These are phyloP conservation scores for Ophiostoma sp. DNA, from an alignment of 2,329 filamentous ascomycete species.

Conservation along the genomic window DNA sequence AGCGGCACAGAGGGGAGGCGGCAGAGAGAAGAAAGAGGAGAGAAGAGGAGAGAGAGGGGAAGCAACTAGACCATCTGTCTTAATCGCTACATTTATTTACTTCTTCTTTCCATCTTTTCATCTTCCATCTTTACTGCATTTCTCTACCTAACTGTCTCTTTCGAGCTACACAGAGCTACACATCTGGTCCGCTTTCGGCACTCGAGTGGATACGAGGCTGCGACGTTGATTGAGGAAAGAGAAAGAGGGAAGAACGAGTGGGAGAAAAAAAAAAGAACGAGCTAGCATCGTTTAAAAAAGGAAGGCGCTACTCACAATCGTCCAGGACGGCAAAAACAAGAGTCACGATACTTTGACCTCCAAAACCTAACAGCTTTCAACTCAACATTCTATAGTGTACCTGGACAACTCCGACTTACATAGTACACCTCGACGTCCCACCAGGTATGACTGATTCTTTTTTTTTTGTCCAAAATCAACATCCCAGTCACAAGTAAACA, in stretches of 20 bases:
- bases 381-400: neutral
- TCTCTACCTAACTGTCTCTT: neutral
- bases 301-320: neutral
- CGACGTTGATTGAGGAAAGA: neutral
- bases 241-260: neutral
- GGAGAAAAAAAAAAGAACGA: neutral
- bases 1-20: neutral
- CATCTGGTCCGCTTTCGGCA: conserved; percentile 3
- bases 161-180: neutral
- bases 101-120: neutral
- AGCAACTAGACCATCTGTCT: neutral
- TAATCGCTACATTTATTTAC: neutral
- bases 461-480: neutral
- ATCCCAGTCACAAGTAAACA: neutral
- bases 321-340: neutral
- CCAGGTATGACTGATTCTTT: neutral
- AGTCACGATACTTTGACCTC: neutral
- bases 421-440: neutral
- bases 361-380: neutral
- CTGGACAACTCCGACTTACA: neutral
- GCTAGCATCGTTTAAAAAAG: neutral
- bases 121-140: neutral
- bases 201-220: conserved; percentile 6
- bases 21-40: neutral
- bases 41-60: neutral